phyloP scores from a whole-genome alignment of 768 basidiomycete species.

The Russula emetica region DNA sequence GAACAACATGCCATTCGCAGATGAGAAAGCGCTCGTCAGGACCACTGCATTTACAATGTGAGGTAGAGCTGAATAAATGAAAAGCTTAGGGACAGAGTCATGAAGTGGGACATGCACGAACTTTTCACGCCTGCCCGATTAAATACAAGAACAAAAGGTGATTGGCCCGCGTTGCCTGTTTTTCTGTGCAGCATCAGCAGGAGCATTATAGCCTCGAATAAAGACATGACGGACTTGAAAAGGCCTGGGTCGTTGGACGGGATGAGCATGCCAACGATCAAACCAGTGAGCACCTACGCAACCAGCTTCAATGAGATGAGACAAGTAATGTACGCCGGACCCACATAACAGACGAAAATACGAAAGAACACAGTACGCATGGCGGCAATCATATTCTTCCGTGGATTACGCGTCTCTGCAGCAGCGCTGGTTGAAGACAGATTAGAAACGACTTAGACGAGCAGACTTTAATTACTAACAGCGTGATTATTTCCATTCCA shows the following conservation, averaged over 20 bases:
- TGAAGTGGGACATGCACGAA: not conserved
- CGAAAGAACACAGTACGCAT: slow-evolving; percentile 28
- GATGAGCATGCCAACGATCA: slow-evolving; percentile 27
- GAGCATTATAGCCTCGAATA: not conserved
- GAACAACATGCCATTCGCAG: slow-evolving; percentile 27
- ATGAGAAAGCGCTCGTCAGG: slow-evolving; percentile 26
- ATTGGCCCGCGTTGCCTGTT: slow-evolving; percentile 26
- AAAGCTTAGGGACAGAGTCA: not conserved
- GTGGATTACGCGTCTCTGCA: slow-evolving; percentile 28
- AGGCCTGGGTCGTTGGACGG: slow-evolving; percentile 27
- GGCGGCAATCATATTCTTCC: slow-evolving; percentile 21
- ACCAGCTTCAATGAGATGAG: not conserved
- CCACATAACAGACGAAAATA: slow-evolving; percentile 27
- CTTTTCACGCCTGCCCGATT: slow-evolving; percentile 26
- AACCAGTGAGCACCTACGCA: slow-evolving; percentile 23
- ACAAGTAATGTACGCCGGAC: not conserved
- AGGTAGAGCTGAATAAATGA: slow-evolving; percentile 19
- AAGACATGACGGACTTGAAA: slow-evolving; percentile 20
- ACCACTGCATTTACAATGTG: slow-evolving; percentile 28
- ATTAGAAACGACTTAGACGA: not conserved
- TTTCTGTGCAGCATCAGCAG: slow-evolving; percentile 11
- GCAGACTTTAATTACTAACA: slow-evolving; percentile 8
- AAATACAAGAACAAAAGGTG: slow-evolving; percentile 27
- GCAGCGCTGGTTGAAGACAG: slow-evolving; percentile 18
- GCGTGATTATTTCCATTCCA: slow-evolving; percentile 28